Evolutionary conservation across 192 early-diverging fungal genomes (phyloP), one percentile per base, ranked within the genome.

Genomic region (Entomortierella lignicola): DNA sequence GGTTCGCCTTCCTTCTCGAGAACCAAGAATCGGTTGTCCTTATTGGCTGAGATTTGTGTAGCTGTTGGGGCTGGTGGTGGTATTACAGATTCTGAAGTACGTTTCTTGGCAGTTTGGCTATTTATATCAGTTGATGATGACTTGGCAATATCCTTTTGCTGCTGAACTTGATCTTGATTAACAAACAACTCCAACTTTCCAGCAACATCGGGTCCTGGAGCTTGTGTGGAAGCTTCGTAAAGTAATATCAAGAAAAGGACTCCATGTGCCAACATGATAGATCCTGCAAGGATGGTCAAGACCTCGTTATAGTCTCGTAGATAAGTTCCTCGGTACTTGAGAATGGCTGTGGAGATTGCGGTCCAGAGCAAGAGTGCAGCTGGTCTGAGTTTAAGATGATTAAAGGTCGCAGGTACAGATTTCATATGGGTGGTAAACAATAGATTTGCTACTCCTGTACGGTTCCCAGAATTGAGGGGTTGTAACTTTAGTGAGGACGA

Each of bases 291-390:
- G 34, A 69, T 15, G 12, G 60, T 63, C 25, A 69, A 8, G 2
- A 77, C 39, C 47, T 77, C 74, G 1, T 17, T 10, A n/a, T 44
- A 47, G 48, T 59, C 57, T 15, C 26, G n/a, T 2, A 77, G 44
- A 18, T 10, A 39, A 0, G 74, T 77, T 21, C 51, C 23, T 21
- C 74, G 66, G 48, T 34, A 41, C 50, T 64, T 69, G 55, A 77
- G 30, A 12, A 69, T 63, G 4, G 43, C 52, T 7, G 66, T 77
- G 2, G 74, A 48, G 61, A 77, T 64, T 18, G 74, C 62, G 0
- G 74, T 77, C 74, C 74, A 77, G 48, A 77, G 60, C 0, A 77
- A 18, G 8, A 77, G 25, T n/a, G 66, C 60, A 17, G 69, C 51
- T n/a, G 74, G 74, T 8, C 74, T 66, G n/a, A 77, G 55, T 48